Evolutionary conservation across 164 flowering plant species (phyloP).

Genomic region (Magnolia changhungtana): DNA sequence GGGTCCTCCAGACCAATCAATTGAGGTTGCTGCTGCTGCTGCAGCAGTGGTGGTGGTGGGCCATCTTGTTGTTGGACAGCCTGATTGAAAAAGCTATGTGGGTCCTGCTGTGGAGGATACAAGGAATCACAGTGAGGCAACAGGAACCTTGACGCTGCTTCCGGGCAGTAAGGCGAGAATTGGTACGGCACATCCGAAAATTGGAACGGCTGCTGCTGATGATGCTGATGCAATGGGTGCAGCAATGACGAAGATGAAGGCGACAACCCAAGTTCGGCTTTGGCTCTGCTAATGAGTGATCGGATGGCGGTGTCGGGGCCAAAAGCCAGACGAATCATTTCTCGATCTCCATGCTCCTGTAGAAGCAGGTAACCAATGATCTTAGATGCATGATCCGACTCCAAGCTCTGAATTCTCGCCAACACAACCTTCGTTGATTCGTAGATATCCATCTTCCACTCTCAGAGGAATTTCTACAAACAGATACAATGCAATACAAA

Average conservation of each 20-base stretch:
- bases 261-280: slow-evolving; percentile 32
- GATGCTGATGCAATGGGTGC: slow-evolving; percentile 19
- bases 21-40: not conserved
- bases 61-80: not conserved
- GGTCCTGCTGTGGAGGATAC: not conserved
- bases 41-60: not conserved
- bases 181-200: slow-evolving; percentile 32
- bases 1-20: not conserved
- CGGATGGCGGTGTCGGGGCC: slow-evolving; percentile 51
- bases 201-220: slow-evolving; percentile 13
- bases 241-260: slow-evolving; percentile 27
- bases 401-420: slow-evolving; percentile 45
- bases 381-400: slow-evolving; percentile 55
- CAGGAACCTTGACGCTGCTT: slow-evolving; percentile 3
- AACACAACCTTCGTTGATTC: slow-evolving; percentile 59
- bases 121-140: not conserved
- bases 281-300: slow-evolving; percentile 35
- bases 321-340: slow-evolving; percentile 60
- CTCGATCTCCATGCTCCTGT: slow-evolving; percentile 47
- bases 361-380: slow-evolving; percentile 58
- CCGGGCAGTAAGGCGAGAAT: slow-evolving; percentile 38
- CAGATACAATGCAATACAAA: not conserved
- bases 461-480: not conserved
- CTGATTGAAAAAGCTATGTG: not conserved
- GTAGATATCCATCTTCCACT: slow-evolving; percentile 48